These are phyloP conservation scores for Penicillium psychrofluorescens DNA, from an alignment of 495 filamentous ascomycete genomes.

Conservation along the genomic window DNA sequence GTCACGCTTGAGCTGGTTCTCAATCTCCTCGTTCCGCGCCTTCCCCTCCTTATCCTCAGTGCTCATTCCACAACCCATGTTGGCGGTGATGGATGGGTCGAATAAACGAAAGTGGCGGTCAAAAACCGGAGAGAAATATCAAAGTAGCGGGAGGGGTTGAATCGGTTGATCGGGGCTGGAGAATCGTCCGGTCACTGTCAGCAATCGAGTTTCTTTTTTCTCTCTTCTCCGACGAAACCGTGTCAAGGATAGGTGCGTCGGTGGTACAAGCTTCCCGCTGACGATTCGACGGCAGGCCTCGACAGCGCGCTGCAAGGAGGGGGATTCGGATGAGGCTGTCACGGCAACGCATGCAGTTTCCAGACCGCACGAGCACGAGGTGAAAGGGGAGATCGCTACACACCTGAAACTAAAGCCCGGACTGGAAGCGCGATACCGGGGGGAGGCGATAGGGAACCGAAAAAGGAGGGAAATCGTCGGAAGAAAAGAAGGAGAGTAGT, in stretches of 20 bases:
- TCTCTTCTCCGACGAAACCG: no score
- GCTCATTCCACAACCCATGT: conserved; percentile 99
- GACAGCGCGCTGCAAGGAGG: no score
- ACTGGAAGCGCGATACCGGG: conserved; percentile 1
- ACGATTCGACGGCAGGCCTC: no score
- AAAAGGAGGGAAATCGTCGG: conserved; percentile 9
- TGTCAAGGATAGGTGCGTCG: no score
- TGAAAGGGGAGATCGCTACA: not conserved
- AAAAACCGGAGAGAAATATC: no score
- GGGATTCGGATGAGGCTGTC: no score
- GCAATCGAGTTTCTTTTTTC: no score
- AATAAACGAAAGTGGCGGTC: conserved; percentile 8
- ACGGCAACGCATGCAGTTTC: no score
- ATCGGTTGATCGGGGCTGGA: no score
- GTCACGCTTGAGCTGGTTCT: conserved; percentile 93
- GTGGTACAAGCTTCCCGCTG: no score
- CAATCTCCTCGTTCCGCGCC: conserved; percentile 97
- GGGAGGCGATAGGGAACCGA: conserved; percentile 2
- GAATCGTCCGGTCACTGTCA: no score
- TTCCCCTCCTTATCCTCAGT: conserved; percentile 99
- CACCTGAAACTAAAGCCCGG: not conserved
- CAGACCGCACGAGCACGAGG: conserved; percentile 4
- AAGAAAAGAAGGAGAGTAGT: conserved; percentile 7
- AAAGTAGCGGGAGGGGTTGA: no score
- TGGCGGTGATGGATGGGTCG: conserved; percentile 34